Evolutionary conservation across 1,284 basidiomycete species (phyloP), one percentile per base, ranked within the genome.

Genomic region (Porphyrellus sp.): DNA sequence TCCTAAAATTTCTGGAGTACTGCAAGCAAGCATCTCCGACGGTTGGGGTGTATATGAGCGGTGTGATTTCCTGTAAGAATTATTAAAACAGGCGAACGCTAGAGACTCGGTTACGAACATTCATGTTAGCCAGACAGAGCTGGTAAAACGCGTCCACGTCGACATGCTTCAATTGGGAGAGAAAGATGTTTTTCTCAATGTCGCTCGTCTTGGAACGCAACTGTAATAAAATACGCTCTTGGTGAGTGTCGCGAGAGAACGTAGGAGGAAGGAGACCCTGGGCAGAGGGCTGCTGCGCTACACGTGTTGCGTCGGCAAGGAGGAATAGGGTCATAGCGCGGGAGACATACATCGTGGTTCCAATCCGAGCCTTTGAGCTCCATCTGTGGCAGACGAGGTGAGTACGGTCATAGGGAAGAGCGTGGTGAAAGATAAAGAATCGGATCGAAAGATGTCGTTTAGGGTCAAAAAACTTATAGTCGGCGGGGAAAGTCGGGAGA

Each of bases 11-110:
- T 58, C 87, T 81, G 12, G 86, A 89, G 73, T 84, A 92, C 64
- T 91, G 86, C 59, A 92, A 72, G 71, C 92, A 96, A 1, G 91
- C 93, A 64, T 94, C 91, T 37, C 94, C 95, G 40, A 98, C 93
- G 37, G 84, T 86, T 0, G 94, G 94, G 0, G 95, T 97, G 72
- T 97, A 97, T 57, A 95, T 92, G 58, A 95, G 75, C 39, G 93
- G 87, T 21, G 91, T 88, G 57, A 90, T 77, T 70, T 91, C 86
- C 71, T 77, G 55, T 2, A 9, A 23, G 18, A 25, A 42, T 30
- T 12, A 16, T 38, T 9, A 47, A 18, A 4, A 39, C 9, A 20
- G 16, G 21, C 9, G 13, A 21, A 41, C 5, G 24, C 11, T 15
- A 2, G 31, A 4, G 1, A 56, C 16, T 39, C 12, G 20, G 20